Evolutionary conservation across 225 moss, liverwort and hornwort genomes (phyloP).

Genomic region (Asterella californica): DNA sequence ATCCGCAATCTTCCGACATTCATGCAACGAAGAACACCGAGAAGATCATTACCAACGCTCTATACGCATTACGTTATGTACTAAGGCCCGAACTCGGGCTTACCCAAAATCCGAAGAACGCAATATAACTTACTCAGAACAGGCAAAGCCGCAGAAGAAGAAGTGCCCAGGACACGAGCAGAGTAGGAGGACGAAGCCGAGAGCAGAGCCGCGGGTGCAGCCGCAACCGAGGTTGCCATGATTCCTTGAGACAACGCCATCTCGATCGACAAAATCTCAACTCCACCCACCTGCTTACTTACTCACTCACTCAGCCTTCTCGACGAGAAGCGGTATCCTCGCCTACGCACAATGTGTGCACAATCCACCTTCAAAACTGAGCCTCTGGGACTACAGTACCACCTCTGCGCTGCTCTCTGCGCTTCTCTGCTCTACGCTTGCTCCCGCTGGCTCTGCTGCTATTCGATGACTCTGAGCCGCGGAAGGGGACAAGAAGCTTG

Average conservation of each 20-base stretch:
- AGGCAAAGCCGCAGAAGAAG: conserved; percentile 11
- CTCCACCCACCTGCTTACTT: not conserved
- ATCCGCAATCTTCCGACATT: not conserved
- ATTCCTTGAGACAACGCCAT: conserved; percentile 21
- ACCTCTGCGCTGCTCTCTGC: not conserved
- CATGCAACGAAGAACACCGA: not conserved
- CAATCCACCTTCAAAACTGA: not conserved
- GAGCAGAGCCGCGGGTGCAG: not conserved
- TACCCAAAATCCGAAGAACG: not conserved
- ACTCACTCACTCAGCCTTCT: not conserved
- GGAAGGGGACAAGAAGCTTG: conserved; percentile 8
- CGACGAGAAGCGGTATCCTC: not conserved
- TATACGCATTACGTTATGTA: not conserved
- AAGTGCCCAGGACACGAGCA: not conserved
- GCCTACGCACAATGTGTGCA: not conserved
- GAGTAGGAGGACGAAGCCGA: conserved; percentile 23
- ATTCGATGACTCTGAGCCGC: conserved; percentile 1
- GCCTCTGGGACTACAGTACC: not conserved
- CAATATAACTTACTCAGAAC: conserved; percentile 14
- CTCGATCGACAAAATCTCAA: not conserved
- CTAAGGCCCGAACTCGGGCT: not conserved
- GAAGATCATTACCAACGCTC: not conserved
- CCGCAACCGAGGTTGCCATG: conserved; percentile 8
- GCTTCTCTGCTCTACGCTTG: conserved; percentile 1
- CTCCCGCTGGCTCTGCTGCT: not conserved